phyloP scores from a whole-genome alignment of 2,329 filamentous ascomycete genomes.

The Thielaviopsis musarum region DNA sequence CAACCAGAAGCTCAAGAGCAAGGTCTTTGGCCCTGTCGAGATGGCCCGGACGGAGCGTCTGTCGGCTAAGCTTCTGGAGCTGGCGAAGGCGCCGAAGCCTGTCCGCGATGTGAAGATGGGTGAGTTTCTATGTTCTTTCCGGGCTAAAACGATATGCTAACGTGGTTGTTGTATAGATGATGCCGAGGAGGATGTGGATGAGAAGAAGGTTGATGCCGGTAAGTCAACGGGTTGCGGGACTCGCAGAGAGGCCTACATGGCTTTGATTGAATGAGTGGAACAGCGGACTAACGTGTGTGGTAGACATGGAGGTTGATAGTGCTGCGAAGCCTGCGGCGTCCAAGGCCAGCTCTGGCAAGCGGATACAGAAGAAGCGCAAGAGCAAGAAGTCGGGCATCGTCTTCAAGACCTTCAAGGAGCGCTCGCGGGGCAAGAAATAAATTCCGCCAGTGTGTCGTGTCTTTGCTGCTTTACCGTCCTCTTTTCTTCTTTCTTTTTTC shows the following conservation, averaged over 20 bases:
- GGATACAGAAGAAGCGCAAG: constrained; percentile 39
- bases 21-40: constrained; percentile 73
- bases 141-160: neutral
- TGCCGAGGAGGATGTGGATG: constrained; percentile 2
- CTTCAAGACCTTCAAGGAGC: constrained; percentile 40
- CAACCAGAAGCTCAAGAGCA: constrained; percentile 60
- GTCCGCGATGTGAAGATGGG: constrained; percentile 33
- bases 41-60: constrained; percentile 65
- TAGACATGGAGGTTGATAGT: constrained; percentile 42
- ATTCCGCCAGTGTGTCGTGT: neutral
- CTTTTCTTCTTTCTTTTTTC: neutral
- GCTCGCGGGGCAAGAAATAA: constrained; percentile 10
- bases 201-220: constrained; percentile 7
- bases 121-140: constrained; percentile 3
- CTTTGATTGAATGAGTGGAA: neutral
- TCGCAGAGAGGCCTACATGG: neutral
- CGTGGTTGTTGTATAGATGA: neutral
- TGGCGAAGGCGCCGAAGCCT: constrained; percentile 62
- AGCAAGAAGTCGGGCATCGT: constrained; percentile 40
- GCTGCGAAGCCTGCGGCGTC: constrained; percentile 20
- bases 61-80: constrained; percentile 67
- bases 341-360: constrained; percentile 27
- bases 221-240: neutral
- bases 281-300: neutral
- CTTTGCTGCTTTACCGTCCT: neutral